Base-by-base conservation (phyloP, 139 green algal species). In the Nannochloris sp. region DNA sequence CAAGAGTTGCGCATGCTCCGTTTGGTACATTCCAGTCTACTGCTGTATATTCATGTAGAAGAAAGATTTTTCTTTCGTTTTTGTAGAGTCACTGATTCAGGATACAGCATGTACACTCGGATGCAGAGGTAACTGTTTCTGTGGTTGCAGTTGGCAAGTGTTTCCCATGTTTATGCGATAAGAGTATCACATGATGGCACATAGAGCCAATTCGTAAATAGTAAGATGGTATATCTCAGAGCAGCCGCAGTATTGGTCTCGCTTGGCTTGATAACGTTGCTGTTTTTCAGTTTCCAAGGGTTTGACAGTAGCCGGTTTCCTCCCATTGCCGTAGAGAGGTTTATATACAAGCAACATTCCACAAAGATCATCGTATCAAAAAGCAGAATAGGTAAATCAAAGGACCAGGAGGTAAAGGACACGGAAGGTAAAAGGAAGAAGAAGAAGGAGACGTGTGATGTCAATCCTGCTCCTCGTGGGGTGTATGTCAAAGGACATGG, bases 381-480 rank as follows among this genome's bases (percentile, higher is more conserved):
- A 11, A 28, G 17, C 46, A 53, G n/a, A 53, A 53, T 53, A 28
- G n/a, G 46, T 11, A 11, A 5, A 20, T 6, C n/a, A 23, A 53
- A 53, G 12, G 12, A 53, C 0, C 16, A 53, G 12, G n/a, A 53
- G 1, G 6, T 6, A 53, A 10, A 53, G 16, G 16, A 11, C 17
- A 53, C 12, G 46, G 20, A 8, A 23, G 46, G n/a, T 53, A 14
- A 6, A 53, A 28, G 17, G 20, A 53, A 53, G 46, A 53, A 20
- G 46, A 53, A 23, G n/a, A 53, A 53, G n/a, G 46, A 53, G 46
- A 53, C 46, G 9, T 53, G 46, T 23, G 46, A 53, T 53, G 46
- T 53, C n/a, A 53, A 53, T 11, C 46, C 46, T 26, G 46, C 46
- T 20, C 46, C 46, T 28, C 17, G 46, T 28, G 46, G 16, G 20